Base-by-base conservation (phyloP, 2,329 filamentous ascomycete genomes). In the Cladorrhinum sp. region DNA sequence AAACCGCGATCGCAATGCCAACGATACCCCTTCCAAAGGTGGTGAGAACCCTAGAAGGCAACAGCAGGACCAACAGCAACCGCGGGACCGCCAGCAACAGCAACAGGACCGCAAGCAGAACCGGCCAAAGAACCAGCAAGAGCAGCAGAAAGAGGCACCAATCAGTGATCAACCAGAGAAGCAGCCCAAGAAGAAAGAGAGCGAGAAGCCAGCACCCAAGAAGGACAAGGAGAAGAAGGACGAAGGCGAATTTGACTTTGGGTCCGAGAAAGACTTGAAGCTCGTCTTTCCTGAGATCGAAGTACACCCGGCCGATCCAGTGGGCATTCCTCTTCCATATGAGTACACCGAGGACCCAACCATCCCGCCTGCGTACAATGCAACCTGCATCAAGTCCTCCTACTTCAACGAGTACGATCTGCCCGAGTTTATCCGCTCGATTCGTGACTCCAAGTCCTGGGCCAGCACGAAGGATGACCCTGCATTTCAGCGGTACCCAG, bases 331-430 rank as follows among this genome's bases (percentile, higher is more conserved):
- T 20, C 69, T 82, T 1, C 73, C 77, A 3, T 64, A 68, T 16
- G 69, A 71, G 18, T 81, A 78, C 61, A 76, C 72, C 41, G 78
- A 80, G 20, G 75, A 77, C 16, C 74, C 79, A 7, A 76, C 81
- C 29, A 76, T 80, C 41, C 77, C 79, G 24, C 76, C 75, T 18
- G 73, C 77, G 4, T 78, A 76, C 67, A 73, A 78, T 63, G 74
- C 77, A 12, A 73, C 72, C 20, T 75, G 73, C 58, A 74, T 81
- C 51, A 75, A 76, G 49, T 81, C 79, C 2, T 72, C 75, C 23
- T 81, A 76, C 64, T 76, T 78, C 57, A 75, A 72, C 22, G 73
- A 75, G 32, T 73, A 78, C 18, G 78, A 81, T 60, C 61, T 74
- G 18, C 73, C 76, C 27, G 76, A 78, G 13, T 82, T 79, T 64